Conservation (phyloP, 108 stramenopile genomes). For the Cafeteria roenbergensis region DNA sequence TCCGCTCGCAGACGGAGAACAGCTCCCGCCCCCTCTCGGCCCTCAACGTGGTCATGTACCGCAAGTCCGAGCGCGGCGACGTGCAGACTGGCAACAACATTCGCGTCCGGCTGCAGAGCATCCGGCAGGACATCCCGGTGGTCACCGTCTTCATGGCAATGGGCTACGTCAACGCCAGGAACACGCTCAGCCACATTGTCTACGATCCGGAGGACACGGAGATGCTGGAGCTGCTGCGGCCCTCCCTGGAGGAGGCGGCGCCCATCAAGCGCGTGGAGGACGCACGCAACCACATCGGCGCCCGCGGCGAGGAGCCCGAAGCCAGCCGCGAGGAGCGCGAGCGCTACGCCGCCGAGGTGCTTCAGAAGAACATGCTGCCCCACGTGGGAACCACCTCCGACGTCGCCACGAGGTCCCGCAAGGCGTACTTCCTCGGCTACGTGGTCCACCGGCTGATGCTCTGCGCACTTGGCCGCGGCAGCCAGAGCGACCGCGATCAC, state of each 20-base stretch:
- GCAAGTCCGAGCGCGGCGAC: constrained; percentile 68
- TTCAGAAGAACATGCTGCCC: constrained; percentile 79
- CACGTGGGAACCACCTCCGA: constrained; percentile 86
- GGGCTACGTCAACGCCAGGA: constrained; percentile 63
- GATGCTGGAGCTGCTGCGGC: constrained; percentile 39
- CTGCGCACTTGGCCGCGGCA: constrained; percentile 74
- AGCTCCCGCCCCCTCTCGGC: constrained; percentile 66
- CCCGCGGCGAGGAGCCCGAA: constrained; percentile 73
- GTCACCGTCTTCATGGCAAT: constrained; percentile 92
- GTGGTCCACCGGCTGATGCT: constrained; percentile 89
- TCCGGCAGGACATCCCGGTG: constrained; percentile 90
- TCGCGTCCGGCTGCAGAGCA: constrained; percentile 77
- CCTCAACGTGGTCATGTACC: constrained; percentile 89
- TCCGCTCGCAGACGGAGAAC: constrained; percentile 74
- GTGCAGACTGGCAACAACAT: constrained; percentile 83
- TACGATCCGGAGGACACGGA: constrained; percentile 94
- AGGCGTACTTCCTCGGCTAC: constrained; percentile 97
- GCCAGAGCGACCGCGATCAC: constrained; percentile 97
- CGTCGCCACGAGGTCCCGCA: constrained; percentile 76
- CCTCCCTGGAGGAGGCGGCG: constrained; percentile 55
- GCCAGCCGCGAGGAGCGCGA: constrained; percentile 86
- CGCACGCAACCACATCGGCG: constrained; percentile 88
- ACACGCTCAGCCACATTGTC: constrained; percentile 92
- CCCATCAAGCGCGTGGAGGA: constrained; percentile 78
- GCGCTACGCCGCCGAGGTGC: constrained; percentile 75